A percentile compares a stretch with the other conserved stretches of the same genome.
These are phyloP conservation scores for Ophiocordyceps camponoti-floridani DNA, from an alignment of 2,329 filamentous ascomycete species.

Conservation along the genomic window DNA sequence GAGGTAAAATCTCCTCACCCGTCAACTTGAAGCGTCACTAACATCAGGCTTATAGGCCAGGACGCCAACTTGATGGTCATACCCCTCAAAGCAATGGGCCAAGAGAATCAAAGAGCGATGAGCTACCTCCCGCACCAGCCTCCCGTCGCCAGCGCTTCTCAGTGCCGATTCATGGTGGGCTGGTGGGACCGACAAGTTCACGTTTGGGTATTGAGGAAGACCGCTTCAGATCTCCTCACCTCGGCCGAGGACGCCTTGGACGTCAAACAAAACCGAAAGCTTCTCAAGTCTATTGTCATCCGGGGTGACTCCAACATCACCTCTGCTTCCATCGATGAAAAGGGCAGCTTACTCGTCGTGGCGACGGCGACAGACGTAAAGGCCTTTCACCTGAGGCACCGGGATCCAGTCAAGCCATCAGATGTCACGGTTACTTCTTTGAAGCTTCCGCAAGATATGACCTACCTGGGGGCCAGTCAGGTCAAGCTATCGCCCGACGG, in stretches of 20 bases:
- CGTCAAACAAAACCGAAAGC: conserved; percentile 37
- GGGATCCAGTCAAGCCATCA: conserved; percentile 29
- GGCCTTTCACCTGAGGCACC: conserved; percentile 49
- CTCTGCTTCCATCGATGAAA: conserved; percentile 50
- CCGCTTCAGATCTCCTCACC: conserved; percentile 27
- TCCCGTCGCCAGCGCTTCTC: conserved; percentile 53
- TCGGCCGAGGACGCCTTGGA: conserved; percentile 19
- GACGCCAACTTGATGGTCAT: conserved; percentile 72
- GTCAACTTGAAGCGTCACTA: conserved; percentile 1
- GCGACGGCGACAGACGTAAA: conserved; percentile 61
- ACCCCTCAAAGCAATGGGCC: conserved; percentile 53
- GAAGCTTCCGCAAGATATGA: conserved; percentile 37
- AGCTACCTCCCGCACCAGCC: conserved; percentile 70
- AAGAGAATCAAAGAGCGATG: conserved; percentile 70
- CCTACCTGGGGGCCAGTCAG: conserved; percentile 45
- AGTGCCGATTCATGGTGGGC: conserved; percentile 60
- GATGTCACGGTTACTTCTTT: conserved; percentile 55
- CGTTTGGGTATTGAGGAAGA: conserved; percentile 49
- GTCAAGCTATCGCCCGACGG: conserved; percentile 53
- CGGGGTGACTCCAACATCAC: conserved; percentile 70
- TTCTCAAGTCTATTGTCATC: conserved; percentile 50
- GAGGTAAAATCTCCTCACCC: conserved; percentile 35
- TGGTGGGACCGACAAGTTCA: conserved; percentile 86
- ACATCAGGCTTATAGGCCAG: conserved; percentile 36
- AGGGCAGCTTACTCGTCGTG: conserved; percentile 59